Evolutionary conservation across 1,284 basidiomycete genomes (phyloP).

Genomic region (Cerrena zonata): DNA sequence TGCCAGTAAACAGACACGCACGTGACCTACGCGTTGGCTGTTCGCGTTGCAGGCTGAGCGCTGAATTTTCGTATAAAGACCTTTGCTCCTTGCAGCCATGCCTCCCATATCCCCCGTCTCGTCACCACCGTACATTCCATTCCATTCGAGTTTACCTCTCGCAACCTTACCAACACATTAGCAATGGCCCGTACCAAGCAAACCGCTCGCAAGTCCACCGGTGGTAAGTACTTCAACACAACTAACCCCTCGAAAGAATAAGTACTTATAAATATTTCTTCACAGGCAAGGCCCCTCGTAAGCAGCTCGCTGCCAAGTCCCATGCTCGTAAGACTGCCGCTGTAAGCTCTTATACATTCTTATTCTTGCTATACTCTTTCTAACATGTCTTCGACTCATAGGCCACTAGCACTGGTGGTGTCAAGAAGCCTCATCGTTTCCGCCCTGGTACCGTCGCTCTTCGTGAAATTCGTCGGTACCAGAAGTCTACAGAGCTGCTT

Average conservation of each 20-base stretch:
- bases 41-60: slow-evolving; percentile 18
- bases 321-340: slow-evolving; percentile 42
- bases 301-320: slow-evolving; percentile 79
- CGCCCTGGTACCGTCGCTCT: slow-evolving; percentile 95
- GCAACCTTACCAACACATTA: slow-evolving; percentile 6
- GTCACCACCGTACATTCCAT: slow-evolving; percentile 3
- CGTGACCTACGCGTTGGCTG: slow-evolving; percentile 14
- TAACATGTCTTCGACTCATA: slow-evolving; percentile 8
- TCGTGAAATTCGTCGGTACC: slow-evolving; percentile 96
- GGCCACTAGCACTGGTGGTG: slow-evolving; percentile 79
- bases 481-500: slow-evolving; percentile 90
- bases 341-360: slow-evolving; percentile 12
- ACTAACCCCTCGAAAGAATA: not conserved
- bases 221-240: slow-evolving; percentile 48
- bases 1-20: slow-evolving; percentile 2
- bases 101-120: slow-evolving; percentile 4
- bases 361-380: not conserved
- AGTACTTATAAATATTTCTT: not conserved
- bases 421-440: slow-evolving; percentile 97
- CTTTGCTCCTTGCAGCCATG: not conserved
- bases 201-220: slow-evolving; percentile 82
- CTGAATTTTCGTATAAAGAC: slow-evolving; percentile 15
- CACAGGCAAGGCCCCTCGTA: slow-evolving; percentile 78
- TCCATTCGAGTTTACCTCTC: not conserved
- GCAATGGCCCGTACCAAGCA: slow-evolving; percentile 64